A percentile compares a stretch with the other conserved stretches of the same genome.
These are phyloP conservation scores for Helianthus tuberosus DNA, from an alignment of 129 eudicot genomes.

Conservation along the genomic window DNA sequence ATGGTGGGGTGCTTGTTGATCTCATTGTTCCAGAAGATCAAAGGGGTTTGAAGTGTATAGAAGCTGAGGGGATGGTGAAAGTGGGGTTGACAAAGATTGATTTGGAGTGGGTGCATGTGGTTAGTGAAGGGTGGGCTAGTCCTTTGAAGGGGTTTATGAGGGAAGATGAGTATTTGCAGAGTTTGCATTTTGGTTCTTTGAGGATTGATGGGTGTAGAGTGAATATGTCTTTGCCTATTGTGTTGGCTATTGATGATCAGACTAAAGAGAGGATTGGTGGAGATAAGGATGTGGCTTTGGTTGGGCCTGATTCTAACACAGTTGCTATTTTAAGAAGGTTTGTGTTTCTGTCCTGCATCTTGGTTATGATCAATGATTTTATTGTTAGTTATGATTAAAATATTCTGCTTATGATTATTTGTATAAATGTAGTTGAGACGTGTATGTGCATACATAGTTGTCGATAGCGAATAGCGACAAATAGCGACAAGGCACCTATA, in stretches of 20 bases:
- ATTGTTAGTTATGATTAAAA: not conserved
- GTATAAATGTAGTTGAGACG: not conserved
- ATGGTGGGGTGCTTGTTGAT: slow-evolving; percentile 83
- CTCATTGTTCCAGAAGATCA: slow-evolving; percentile 68
- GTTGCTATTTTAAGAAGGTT: slow-evolving; percentile 81
- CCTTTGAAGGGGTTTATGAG: slow-evolving; percentile 96
- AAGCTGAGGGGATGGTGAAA: slow-evolving; percentile 73
- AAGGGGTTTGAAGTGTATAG: slow-evolving; percentile 48
- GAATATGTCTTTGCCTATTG: slow-evolving; percentile 96
- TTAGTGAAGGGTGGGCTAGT: slow-evolving; percentile 98
- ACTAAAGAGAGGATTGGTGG: slow-evolving; percentile 59
- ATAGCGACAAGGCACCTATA: too few species aligned
- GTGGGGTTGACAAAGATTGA: slow-evolving; percentile 68
- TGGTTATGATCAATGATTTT: not conserved
- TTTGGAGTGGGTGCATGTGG: slow-evolving; percentile 96
- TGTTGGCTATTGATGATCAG: slow-evolving; percentile 82
- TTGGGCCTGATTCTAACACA: slow-evolving; percentile 58
- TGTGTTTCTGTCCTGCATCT: slow-evolving; percentile 10
- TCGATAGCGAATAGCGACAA: too few species aligned
- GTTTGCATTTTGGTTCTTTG: slow-evolving; percentile 80
- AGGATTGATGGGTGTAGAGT: slow-evolving; percentile 55
- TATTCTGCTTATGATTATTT: not conserved
- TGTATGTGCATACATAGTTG: too few species aligned
- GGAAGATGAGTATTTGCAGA: slow-evolving; percentile 91
- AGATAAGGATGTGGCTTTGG: slow-evolving; percentile 61